Evolutionary conservation across 208 protist species (phyloP), one percentile per base, ranked within the genome.

Genomic region (Wallacemonas rigidus): DNA sequence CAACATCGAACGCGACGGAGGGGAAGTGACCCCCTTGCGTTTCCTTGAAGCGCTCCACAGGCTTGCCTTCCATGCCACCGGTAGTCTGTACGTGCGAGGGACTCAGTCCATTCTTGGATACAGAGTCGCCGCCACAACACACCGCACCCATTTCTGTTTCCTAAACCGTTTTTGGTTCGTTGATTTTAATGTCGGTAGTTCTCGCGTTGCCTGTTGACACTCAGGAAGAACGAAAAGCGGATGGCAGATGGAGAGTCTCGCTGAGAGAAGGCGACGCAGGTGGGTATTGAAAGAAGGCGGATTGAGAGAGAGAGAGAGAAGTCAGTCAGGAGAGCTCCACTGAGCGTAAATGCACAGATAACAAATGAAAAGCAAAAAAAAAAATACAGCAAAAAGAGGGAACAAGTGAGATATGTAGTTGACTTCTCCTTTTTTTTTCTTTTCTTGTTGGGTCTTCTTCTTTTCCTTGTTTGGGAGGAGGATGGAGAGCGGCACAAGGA

Each of bases 1-100:
- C 71, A 0, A 89, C 44, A 51, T 92, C 86, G 69, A 94, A 92
- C 62, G 83, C 73, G 3, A 94, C 63, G 0, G 80, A 55, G 9
- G 72, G 77, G 36, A 83, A 61, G 48, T 41, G 43, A 15, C 8
- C 51, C 35, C 64, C 51, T 44, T 74, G 11, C 5, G 48, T 56
- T 57, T 69, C 61, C 51, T 62, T 74, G 72, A 65, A 69, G 71
- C 39, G 67, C 17, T 69, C 74, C 67, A 55, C 43, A 36, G 39
- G 35, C 36, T 76, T 54, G 40, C 72, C 62, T 39, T 75, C 40
- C 57, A 44, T 75, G 12, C 53, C 63, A 9, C 35, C 48, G 11
- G 63, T 69, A 7, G 67, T 39, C 9, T 48, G 26, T 9, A 67
- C n/a, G 40, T 74, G 45, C 60, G 60, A 45, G 41, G 60, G 60